Base-by-base conservation (phyloP, 2,329 filamentous ascomycete species). In the Fusarium globosum region DNA sequence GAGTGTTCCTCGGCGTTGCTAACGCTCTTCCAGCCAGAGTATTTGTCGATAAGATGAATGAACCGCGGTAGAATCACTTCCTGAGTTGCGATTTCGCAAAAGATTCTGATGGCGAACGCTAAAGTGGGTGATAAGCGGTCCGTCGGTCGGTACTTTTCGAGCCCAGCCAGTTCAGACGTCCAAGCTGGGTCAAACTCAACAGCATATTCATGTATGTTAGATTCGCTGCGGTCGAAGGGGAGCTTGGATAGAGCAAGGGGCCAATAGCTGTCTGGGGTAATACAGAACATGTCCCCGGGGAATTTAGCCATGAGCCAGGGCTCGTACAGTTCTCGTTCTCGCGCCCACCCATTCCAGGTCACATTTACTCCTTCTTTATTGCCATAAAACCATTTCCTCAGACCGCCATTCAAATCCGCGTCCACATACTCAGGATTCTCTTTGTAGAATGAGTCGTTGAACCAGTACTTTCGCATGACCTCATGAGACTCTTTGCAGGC, bases 21-120 rank as follows among this genome's bases (percentile, higher is more conserved):
- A 2, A 36, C 9, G 1, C 7, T 21, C n/a, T 36, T 20, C 33
- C 49, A 52, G 13, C n/a, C n/a, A 36, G 49, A 52, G 3, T 16
- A 16, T 36, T 18, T 20, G 18, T 52, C 49, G 6, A 38, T 52
- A 3, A 52, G 2, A 38, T 36, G 16, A 1, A 52, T 15, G 9
- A 15, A 11, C 2, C 9, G 20, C 12, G 33, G 33, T 18, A 52
- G 13, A 20, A 10, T 10, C 4, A 1, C 0, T 2, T 52, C 8
- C 8, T 15, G 13, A 7, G 33, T 21, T 20, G 33, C 49, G 11
- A 52, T 52, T 36, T 20, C 9, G n/a, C n/a, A 26, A 52, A 26
- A 16, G n/a, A 52, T 4, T 20, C 7, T 16, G 5, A 52, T 36
- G 18, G 18, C 13, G 18, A 52, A 36, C 12, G 9, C 16, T 26